Conservation (phyloP, 23 red algal species). For the Gracilaria gracilis region DNA sequence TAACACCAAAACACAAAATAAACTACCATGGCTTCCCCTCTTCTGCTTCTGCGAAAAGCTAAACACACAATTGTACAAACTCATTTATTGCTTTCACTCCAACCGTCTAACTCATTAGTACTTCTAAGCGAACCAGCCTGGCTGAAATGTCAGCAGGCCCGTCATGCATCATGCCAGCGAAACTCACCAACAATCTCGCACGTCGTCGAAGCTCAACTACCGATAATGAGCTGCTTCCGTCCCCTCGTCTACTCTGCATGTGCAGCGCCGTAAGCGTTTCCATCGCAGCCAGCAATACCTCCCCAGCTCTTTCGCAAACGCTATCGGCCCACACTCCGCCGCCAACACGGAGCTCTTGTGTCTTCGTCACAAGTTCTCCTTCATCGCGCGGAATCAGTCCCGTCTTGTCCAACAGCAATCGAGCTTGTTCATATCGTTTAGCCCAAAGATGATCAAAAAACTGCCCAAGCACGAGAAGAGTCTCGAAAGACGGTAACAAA, state of each 20-base stretch:
- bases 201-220: no score
- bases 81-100: no score
- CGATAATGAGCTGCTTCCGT: not conserved
- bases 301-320: constrained; percentile 39
- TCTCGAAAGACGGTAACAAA: constrained; percentile 50
- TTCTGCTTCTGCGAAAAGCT: not conserved
- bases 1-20: not conserved
- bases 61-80: no score
- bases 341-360: constrained; percentile 30
- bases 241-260: not conserved
- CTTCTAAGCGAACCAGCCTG: constrained; percentile 52
- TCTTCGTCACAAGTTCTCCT: constrained; percentile 43
- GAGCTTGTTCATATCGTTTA: constrained; percentile 22
- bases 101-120: constrained; percentile 54
- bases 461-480: constrained; percentile 28
- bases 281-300: constrained; percentile 62
- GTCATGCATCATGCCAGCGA: constrained; percentile 56
- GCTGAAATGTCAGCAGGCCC: constrained; percentile 61
- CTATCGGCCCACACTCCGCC: constrained; percentile 55
- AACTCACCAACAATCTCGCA: constrained; percentile 28
- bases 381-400: constrained; percentile 42
- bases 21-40: no score
- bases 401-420: constrained; percentile 29
- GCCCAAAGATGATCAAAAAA: constrained; percentile 58
- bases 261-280: constrained; percentile 43